phyloP scores from a whole-genome alignment of 352 stramenopile genomes.

The Nothophytophthora sp. region DNA sequence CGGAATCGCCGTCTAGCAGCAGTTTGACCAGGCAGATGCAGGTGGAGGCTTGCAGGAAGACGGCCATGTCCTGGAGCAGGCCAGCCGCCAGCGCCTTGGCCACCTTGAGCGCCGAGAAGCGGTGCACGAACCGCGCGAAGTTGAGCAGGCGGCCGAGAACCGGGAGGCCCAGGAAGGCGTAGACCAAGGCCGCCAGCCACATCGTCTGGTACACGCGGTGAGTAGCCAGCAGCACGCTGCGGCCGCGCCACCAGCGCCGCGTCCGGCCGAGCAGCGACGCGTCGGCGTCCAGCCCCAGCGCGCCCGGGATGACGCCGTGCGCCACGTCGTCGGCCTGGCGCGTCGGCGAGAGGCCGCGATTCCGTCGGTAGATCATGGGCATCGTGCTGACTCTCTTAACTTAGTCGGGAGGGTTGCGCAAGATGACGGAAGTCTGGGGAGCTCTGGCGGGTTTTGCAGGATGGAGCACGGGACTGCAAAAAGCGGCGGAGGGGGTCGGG shows the following conservation, averaged over 20 bases:
- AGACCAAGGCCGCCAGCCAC: conserved; percentile 67
- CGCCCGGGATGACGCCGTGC: conserved; percentile 18
- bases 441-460: too few relatives aligned
- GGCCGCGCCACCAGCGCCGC: conserved; percentile 29
- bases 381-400: conserved; percentile 16
- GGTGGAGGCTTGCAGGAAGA: conserved; percentile 64
- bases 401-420: too few relatives aligned
- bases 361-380: conserved; percentile 68
- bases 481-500: too few relatives aligned
- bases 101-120: conserved; percentile 46
- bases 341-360: conserved; percentile 39
- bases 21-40: conserved; percentile 72
- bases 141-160: conserved; percentile 66
- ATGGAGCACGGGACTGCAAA: too few relatives aligned
- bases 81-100: conserved; percentile 48
- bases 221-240: conserved; percentile 26
- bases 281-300: conserved; percentile 17
- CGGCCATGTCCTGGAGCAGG: conserved; percentile 56
- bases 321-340: conserved; percentile 19
- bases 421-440: too few relatives aligned
- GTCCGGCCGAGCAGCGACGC: conserved; percentile 23
- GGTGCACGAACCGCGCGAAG: conserved; percentile 58
- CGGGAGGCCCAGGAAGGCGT: conserved; percentile 64
- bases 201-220: conserved; percentile 57
- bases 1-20: conserved; percentile 39